These are phyloP conservation scores for Porogramme epimiltina DNA, from an alignment of 1,284 basidiomycete genomes.

Conservation along the genomic window DNA sequence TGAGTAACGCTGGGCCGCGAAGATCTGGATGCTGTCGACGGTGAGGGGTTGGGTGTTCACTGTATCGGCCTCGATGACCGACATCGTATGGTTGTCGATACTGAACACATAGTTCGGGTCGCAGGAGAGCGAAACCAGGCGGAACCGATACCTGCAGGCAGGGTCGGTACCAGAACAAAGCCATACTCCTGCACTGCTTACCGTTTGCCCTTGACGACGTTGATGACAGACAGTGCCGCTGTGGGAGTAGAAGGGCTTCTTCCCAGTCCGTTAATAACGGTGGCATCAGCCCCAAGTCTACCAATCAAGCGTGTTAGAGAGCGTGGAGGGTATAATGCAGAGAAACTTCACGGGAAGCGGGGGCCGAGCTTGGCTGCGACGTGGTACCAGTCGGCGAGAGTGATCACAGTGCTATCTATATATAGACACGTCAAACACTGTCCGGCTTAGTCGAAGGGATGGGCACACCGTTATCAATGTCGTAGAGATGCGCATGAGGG, in stretches of 20 bases:
- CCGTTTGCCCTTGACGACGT: slow-evolving; percentile 34
- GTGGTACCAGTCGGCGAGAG: slow-evolving; percentile 24
- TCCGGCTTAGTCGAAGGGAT: not conserved
- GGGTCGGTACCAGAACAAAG: too few relatives aligned
- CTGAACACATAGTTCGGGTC: slow-evolving; percentile 31
- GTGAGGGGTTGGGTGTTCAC: slow-evolving; percentile 29
- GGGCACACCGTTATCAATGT: slow-evolving; percentile 41
- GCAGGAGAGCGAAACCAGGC: slow-evolving; percentile 50
- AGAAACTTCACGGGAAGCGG: slow-evolving; percentile 6
- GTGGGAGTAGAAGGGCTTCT: slow-evolving; percentile 22
- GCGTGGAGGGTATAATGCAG: too few relatives aligned
- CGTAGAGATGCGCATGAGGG: slow-evolving; percentile 39
- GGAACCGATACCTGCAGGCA: slow-evolving; percentile 29
- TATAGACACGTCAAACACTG: not conserved
- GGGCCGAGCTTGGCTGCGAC: not conserved
- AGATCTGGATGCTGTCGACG: slow-evolving; percentile 33
- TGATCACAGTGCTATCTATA: slow-evolving; percentile 20
- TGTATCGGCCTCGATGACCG: slow-evolving; percentile 36
- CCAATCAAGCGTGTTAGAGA: too few relatives aligned
- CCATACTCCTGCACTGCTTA: slow-evolving; percentile 2
- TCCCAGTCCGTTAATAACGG: slow-evolving; percentile 53
- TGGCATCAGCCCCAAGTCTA: slow-evolving; percentile 25
- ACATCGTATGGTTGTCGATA: slow-evolving; percentile 35
- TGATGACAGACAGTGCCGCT: slow-evolving; percentile 31
- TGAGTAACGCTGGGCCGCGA: slow-evolving; percentile 38